Percentiles rank a stretch among this genome's conserved stretches.
Evolutionary conservation across 2,329 filamentous ascomycete genomes (phyloP).

Genomic region (Didymellaceae sp.): DNA sequence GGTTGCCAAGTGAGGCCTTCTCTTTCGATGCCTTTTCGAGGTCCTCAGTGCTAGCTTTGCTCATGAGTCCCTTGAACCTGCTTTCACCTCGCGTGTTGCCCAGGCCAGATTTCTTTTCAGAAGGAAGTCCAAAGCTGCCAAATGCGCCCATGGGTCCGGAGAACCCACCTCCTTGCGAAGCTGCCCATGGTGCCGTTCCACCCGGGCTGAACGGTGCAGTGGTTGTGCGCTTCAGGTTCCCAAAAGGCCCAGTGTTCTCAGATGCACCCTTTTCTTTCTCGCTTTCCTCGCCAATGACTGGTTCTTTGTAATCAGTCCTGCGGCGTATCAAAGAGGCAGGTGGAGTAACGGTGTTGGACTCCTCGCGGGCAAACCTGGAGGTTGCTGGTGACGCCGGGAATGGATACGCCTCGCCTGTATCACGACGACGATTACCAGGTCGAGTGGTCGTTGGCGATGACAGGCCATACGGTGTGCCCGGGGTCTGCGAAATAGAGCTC

Average conservation of each 20-base stretch:
- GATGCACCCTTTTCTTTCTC: slow-evolving; percentile 54
- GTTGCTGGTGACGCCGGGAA: slow-evolving; percentile 67
- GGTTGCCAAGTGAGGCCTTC: slow-evolving; percentile 60
- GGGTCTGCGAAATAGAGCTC: slow-evolving; percentile 77
- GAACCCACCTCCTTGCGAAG: slow-evolving; percentile 67
- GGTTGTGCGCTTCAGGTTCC: slow-evolving; percentile 62
- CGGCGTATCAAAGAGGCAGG: slow-evolving; percentile 66
- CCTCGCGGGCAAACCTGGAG: slow-evolving; percentile 68
- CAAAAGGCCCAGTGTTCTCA: slow-evolving; percentile 56
- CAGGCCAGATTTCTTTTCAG: slow-evolving; percentile 74
- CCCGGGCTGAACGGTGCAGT: slow-evolving; percentile 62
- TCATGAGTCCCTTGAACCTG: slow-evolving; percentile 83
- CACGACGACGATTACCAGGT: slow-evolving; percentile 79
- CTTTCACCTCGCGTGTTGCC: slow-evolving; percentile 76
- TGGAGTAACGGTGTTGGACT: slow-evolving; percentile 66
- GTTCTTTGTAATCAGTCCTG: slow-evolving; percentile 67
- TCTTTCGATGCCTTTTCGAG: slow-evolving; percentile 60
- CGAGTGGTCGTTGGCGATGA: slow-evolving; percentile 77
- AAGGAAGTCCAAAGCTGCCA: slow-evolving; percentile 76
- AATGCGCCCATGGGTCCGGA: slow-evolving; percentile 79
- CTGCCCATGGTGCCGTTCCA: slow-evolving; percentile 62
- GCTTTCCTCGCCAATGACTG: slow-evolving; percentile 56
- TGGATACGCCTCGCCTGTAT: slow-evolving; percentile 75
- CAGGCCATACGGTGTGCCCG: slow-evolving; percentile 68
- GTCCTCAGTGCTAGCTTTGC: slow-evolving; percentile 76